Evolutionary conservation across 352 stramenopile species (phyloP).

Genomic region (Globisporangium spiculum): DNA sequence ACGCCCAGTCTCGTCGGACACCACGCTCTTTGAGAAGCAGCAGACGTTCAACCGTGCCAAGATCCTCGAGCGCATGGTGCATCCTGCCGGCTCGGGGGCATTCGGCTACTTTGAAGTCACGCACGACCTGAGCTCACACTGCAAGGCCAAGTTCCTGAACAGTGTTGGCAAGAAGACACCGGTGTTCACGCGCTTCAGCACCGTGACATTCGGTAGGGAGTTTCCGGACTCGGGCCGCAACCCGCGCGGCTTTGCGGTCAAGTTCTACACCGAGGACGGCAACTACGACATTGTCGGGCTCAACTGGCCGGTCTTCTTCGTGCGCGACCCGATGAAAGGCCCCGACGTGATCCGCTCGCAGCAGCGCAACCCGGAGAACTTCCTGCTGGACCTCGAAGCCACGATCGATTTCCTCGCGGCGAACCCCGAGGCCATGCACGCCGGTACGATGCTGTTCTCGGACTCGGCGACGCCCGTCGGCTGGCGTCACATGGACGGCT

Average conservation of each 20-base stretch:
- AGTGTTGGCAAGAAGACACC: constrained; percentile 80
- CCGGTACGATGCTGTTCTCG: constrained; percentile 85
- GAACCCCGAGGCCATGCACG: constrained; percentile 85
- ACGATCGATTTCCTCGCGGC: constrained; percentile 91
- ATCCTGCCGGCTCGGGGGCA: constrained; percentile 84
- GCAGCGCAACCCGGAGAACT: constrained; percentile 85
- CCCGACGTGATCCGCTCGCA: constrained; percentile 92
- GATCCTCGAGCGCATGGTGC: constrained; percentile 82
- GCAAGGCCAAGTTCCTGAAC: constrained; percentile 75
- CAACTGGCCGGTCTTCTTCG: constrained; percentile 94
- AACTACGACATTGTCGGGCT: constrained; percentile 93
- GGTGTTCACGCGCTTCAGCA: constrained; percentile 81
- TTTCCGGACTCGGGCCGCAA: constrained; percentile 82
- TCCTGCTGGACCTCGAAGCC: constrained; percentile 79
- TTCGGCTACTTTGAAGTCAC: constrained; percentile 92
- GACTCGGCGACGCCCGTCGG: constrained; percentile 86
- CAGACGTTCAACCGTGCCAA: constrained; percentile 40
- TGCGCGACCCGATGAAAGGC: constrained; percentile 89
- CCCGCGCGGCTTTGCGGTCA: constrained; percentile 88
- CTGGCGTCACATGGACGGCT: constrained; percentile 90
- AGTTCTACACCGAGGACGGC: constrained; percentile 93
- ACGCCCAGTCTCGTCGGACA: constrained; percentile 25
- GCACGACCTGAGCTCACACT: constrained; percentile 45
- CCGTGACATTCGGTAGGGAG: constrained; percentile 56
- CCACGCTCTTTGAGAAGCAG: constrained; percentile 24